Base-by-base conservation (phyloP, 169 alveolate genomes). In the Plasmodium fragile region DNA sequence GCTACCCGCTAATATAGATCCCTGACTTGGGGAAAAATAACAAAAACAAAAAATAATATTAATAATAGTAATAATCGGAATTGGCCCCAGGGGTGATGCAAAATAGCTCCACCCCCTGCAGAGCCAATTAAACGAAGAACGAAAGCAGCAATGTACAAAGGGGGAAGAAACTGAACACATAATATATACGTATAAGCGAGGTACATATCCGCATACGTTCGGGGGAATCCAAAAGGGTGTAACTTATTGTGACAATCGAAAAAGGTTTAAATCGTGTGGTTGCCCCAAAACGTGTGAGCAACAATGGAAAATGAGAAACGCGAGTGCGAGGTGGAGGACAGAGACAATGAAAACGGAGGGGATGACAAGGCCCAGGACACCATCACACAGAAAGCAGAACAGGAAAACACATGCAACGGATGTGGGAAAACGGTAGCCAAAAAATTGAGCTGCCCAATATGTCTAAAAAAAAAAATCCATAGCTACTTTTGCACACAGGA, bases 401-500 rank as follows among this genome's bases (percentile, higher is more conserved):
- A 39, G 4, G 73, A 77, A 1, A 69, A 84, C 3, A 69, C 28
- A 16, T 96, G 97, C 82, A 83, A 73, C 55, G 96, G 97, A 32
- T 96, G 97, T 53, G 83, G 92, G 22, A 49, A 89, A 22, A 70
- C 22, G 16, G 69, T 96, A 73, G 82, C 49, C 30, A 95, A 95
- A 82, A 95, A 94, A 87, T 69, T 96, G 81, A 92, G 95, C 53
- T 96, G 97, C 45, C 97, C 97, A 13, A 92, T 96, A 52, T 96
- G 97, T 49, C 73, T 89, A 83, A 81, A 83, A 30, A 81, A 81
- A 69, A 95, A 93, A 34, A 80, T 82, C 10, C 94, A 95, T 10
- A 92, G 98, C 72, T 97, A 96, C 95, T 99, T 99, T 95, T 99
- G 99, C 93, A 93, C 96, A 28, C 99, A 99, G 95, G 99, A 95